A percentile compares a stretch with the other conserved stretches of the same genome.
phyloP scores from a whole-genome alignment of 1,139 yeast genomes.

The Suhomyces choctaworum region DNA sequence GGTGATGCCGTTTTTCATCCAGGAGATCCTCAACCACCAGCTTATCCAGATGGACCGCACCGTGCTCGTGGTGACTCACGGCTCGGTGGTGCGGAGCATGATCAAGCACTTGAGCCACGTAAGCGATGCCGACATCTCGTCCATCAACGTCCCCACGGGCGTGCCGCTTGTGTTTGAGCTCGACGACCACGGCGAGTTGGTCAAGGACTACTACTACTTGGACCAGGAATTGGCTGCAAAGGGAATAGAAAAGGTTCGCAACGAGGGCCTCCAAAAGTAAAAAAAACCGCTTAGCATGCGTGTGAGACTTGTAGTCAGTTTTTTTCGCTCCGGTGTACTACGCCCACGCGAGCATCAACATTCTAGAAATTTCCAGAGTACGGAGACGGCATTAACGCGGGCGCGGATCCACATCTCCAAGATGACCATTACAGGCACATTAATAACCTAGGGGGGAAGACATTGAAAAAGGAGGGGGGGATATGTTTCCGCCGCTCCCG shows the following conservation, averaged over 20 bases:
- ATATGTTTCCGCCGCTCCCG: no score
- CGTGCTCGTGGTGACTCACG: conserved; percentile 71
- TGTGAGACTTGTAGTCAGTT: not conserved
- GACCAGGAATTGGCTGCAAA: conserved; percentile 69
- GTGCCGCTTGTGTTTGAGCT: conserved; percentile 66
- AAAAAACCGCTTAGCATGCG: no score
- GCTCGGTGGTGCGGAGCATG: conserved; percentile 70
- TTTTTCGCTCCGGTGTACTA: no score
- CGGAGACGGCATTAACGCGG: not conserved
- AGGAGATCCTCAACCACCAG: conserved; percentile 39
- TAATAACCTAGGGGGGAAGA: no score
- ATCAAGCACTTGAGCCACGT: conserved; percentile 58
- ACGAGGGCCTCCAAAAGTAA: conserved; percentile 46
- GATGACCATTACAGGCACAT: no score
- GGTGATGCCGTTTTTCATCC: conserved; percentile 54
- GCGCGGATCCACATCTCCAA: not conserved
- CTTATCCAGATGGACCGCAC: conserved; percentile 40
- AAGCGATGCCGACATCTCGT: conserved; percentile 61
- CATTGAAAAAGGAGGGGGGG: no score
- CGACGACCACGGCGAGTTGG: conserved; percentile 43
- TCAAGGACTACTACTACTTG: conserved; percentile 53
- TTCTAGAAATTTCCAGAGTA: conserved; percentile 11
- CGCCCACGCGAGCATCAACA: not conserved
- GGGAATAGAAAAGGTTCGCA: conserved; percentile 64
- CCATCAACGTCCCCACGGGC: conserved; percentile 75